Evolutionary conservation across 2,329 filamentous ascomycete genomes (phyloP), one percentile per base, ranked within the genome.

Genomic region (Zopfia rhizophila): DNA sequence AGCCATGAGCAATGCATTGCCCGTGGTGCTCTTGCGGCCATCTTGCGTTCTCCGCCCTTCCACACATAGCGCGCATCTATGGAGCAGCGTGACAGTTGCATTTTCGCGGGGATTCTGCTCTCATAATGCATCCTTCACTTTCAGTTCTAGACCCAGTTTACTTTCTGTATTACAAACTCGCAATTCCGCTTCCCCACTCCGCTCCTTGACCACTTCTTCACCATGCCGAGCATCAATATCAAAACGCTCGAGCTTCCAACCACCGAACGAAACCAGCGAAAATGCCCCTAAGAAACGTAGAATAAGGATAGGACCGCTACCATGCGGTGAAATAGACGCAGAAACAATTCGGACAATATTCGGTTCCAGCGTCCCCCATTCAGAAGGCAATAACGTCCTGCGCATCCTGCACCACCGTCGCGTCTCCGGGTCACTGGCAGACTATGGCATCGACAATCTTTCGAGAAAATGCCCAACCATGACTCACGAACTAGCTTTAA

Each of bases 391-490:
- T 48, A 54, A 63, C 36, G 57, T 73, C 21, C 57, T 74, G 11
- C 67, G 67, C 8, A 70, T 72, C 39, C 54, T 74, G 10, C 72
- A 74, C 36, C 66, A 69, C 47, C 69, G 72, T 6, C 63, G 72
- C 24, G 69, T 68, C 11, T 69, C 64, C 7, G 72, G 72, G 21
- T 70, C 68, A 6, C 59, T 74, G 6, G 68, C 65, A 50, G 72
- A 74, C 47, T 68, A 71, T 30, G 72, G 72, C 41, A 64, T 74
- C 6, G 64, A 66, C 46, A 63, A 66, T 30, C 55, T 69, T 11
- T 66, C 65, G 19, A 51, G 48, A 8, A 58, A 63, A 33, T 66
- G 61, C 33, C 50, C 54, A 7, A 55, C 64, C 30, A 55, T 69
- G n/a, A 63, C 48, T 30, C 54, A 58, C 3, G 57, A 58, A 0